Conservation (phyloP, 495 filamentous ascomycete species). For the Daldinia decipiens region DNA sequence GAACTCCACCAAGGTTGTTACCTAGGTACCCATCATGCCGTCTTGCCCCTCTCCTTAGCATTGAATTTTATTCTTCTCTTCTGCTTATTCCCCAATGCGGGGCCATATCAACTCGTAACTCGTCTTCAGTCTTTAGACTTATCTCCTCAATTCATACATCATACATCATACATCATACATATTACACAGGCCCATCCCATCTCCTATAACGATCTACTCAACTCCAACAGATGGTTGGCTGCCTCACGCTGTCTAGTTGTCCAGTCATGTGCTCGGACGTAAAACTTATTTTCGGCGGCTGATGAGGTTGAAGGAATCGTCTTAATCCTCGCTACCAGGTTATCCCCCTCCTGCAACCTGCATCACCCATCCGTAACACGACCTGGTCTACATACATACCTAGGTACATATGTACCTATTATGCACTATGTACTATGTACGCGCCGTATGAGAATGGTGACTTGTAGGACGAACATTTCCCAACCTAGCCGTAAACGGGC, state of each 20-base stretch:
- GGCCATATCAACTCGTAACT: slow-evolving; percentile 18
- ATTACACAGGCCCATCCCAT: slow-evolving; percentile 14
- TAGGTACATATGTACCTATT: neutral
- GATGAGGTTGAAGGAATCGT: slow-evolving; percentile 32
- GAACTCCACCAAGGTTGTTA: neutral
- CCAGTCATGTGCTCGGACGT: slow-evolving; percentile 23
- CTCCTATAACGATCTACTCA: slow-evolving; percentile 33
- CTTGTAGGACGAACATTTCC: slow-evolving; percentile 25
- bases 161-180: slow-evolving; percentile 16
- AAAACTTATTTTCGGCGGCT: slow-evolving; percentile 33
- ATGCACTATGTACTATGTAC: slow-evolving; percentile 12
- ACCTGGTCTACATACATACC: neutral
- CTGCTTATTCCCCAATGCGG: slow-evolving; percentile 32
- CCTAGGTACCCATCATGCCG: neutral
- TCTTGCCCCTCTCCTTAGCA: neutral
- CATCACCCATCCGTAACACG: slow-evolving; percentile 2
- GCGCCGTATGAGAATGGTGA: slow-evolving; percentile 19
- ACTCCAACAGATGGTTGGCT: slow-evolving; percentile 15
- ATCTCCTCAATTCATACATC: slow-evolving; percentile 3
- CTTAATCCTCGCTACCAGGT: slow-evolving; percentile 10
- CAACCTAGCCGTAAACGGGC: slow-evolving; percentile 23
- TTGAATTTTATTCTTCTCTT: slow-evolving; percentile 8
- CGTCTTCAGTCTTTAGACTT: neutral
- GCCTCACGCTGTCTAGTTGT: slow-evolving; percentile 13
- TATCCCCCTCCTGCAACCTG: slow-evolving; percentile 20